Evolutionary conservation across 163 green algal species (phyloP).

Genomic region (Trebouxia gelatinosa): DNA sequence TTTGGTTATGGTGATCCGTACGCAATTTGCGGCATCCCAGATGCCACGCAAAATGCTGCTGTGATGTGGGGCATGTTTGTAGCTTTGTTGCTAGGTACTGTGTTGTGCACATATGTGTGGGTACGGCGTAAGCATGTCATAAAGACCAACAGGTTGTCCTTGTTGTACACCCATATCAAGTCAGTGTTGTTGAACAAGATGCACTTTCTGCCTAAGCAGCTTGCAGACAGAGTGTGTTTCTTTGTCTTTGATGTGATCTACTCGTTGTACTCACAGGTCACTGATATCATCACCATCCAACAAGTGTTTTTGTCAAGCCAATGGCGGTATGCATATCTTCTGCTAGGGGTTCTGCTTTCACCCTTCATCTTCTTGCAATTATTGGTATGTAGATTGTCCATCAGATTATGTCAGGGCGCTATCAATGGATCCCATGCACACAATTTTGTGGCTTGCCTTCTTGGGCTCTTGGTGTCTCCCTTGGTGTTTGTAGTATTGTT

Average conservation of each 20-base stretch:
- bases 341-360: background rate
- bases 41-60: too few relatives aligned
- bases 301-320: background rate
- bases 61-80: too few relatives aligned
- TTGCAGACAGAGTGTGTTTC: slow-evolving; percentile 1
- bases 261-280: background rate
- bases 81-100: too few relatives aligned
- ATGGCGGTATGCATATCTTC: background rate
- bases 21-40: too few relatives aligned
- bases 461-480: background rate
- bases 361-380: background rate
- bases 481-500: background rate
- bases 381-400: background rate
- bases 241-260: background rate
- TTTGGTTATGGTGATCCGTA: too few relatives aligned
- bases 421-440: background rate
- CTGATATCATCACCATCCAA: slow-evolving; percentile 3
- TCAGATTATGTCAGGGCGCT: background rate
- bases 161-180: too few relatives aligned
- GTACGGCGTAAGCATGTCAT: too few relatives aligned
- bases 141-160: too few relatives aligned
- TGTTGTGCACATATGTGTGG: too few relatives aligned
- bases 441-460: background rate
- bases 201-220: too few relatives aligned
- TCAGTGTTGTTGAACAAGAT: too few relatives aligned